These are phyloP conservation scores for Paecilomyces sp. DNA, from an alignment of 2,329 filamentous ascomycete genomes.

Conservation along the genomic window DNA sequence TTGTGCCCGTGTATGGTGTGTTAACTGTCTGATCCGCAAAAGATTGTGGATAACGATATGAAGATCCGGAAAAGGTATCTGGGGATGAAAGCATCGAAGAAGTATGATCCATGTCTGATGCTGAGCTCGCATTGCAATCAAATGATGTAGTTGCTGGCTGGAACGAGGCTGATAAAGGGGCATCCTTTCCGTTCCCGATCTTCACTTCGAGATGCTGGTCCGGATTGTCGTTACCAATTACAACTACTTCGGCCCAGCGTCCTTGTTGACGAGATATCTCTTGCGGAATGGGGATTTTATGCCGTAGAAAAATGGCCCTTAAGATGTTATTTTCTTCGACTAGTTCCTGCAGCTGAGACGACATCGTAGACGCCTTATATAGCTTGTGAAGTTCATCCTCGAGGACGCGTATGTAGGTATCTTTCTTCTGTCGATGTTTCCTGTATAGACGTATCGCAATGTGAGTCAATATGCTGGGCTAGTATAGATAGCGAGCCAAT, in stretches of 20 bases:
- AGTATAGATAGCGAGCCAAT: not conserved
- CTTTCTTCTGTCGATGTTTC: conserved; percentile 1
- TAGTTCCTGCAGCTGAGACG: not conserved
- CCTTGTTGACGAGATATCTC: not conserved
- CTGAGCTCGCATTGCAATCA: not conserved
- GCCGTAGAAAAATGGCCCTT: not conserved
- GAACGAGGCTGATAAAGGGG: not conserved
- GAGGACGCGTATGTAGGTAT: not conserved
- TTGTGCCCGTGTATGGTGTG: not conserved
- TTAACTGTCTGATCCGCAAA: not conserved
- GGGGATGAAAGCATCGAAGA: not conserved
- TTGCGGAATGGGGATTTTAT: not conserved
- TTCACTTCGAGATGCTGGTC: not conserved
- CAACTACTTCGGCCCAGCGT: not conserved
- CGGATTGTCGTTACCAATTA: not conserved
- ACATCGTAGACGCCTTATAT: conserved; percentile 1
- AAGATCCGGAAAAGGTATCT: not conserved
- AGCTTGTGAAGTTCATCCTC: conserved; percentile 2
- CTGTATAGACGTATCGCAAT: not conserved
- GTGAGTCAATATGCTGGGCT: not conserved
- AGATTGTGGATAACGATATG: not conserved
- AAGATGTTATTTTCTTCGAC: not conserved
- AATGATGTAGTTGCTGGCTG: not conserved
- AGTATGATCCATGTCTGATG: not conserved
- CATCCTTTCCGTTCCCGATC: not conserved